A percentile compares a stretch with the other conserved stretches of the same genome.
phyloP scores from a whole-genome alignment of 2,329 filamentous ascomycete genomes.

The Fusarium citri region DNA sequence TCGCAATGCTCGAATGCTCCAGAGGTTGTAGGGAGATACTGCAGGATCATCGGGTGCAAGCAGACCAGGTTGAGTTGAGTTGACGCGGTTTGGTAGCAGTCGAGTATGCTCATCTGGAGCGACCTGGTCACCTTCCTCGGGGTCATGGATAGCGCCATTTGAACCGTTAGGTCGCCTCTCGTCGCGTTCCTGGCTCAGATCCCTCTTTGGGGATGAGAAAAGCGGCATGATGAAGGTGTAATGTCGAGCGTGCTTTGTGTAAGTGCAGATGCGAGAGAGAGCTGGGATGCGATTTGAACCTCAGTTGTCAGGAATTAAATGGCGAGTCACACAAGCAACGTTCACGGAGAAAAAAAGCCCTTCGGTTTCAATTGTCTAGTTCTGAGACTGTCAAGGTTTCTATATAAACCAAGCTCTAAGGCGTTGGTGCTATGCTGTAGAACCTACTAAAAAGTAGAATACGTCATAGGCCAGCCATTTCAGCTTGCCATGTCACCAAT shows the following conservation, averaged over 20 bases:
- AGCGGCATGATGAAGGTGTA: slow-evolving; percentile 48
- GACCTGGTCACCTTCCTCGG: slow-evolving; percentile 45
- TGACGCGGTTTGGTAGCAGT: slow-evolving; percentile 75
- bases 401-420: slow-evolving; percentile 26
- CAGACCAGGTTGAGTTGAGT: slow-evolving; percentile 56
- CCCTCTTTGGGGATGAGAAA: slow-evolving; percentile 46
- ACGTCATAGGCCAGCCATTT: slow-evolving; percentile 42
- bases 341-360: slow-evolving; percentile 1
- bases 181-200: slow-evolving; percentile 36
- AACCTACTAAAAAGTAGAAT: slow-evolving; percentile 37
- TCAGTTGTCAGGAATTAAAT: slow-evolving; percentile 5
- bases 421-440: background rate
- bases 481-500: slow-evolving; percentile 32
- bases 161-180: slow-evolving; percentile 21
- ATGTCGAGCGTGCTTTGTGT: background rate
- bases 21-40: slow-evolving; percentile 94
- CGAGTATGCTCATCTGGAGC: slow-evolving; percentile 67
- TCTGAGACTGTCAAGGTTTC: slow-evolving; percentile 7
- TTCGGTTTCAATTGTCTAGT: background rate
- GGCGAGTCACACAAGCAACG: slow-evolving; percentile 8
- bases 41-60: slow-evolving; percentile 59
- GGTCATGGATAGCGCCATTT: slow-evolving; percentile 13
- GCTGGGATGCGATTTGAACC: background rate
- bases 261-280: background rate
- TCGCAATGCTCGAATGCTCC: slow-evolving; percentile 84